Conservation (phyloP, 768 basidiomycete genomes). For the Mrakia hoshinonis region DNA sequence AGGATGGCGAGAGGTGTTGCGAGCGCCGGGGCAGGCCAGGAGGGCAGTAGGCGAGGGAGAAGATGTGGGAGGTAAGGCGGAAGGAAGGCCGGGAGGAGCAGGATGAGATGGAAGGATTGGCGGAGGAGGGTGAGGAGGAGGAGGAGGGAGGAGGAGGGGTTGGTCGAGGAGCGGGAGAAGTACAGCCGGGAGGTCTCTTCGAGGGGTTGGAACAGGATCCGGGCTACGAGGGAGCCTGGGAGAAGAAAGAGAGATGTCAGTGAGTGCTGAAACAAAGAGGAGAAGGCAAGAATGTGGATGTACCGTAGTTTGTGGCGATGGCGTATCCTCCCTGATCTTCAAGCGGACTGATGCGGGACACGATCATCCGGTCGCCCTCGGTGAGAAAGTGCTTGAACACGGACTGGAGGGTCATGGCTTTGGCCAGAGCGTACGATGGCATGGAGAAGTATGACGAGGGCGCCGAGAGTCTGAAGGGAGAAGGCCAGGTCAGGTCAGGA, state of each 20-base stretch:
- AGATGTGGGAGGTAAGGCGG: not conserved
- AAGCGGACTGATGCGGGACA: constrained; percentile 73
- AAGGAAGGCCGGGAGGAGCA: not conserved
- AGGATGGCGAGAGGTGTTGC: constrained; percentile 58
- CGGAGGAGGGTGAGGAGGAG: not conserved
- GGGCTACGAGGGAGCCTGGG: not conserved
- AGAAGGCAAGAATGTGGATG: constrained; percentile 30
- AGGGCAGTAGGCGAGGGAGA: not conserved
- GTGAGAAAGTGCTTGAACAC: constrained; percentile 89
- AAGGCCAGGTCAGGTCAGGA: not conserved
- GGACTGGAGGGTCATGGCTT: constrained; percentile 79
- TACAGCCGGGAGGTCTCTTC: not conserved
- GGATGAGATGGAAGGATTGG: not conserved
- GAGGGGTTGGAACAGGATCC: constrained; percentile 10
- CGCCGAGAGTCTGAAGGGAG: not conserved
- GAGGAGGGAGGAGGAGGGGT: not conserved
- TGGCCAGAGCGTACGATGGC: constrained; percentile 54
- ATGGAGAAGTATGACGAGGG: constrained; percentile 42
- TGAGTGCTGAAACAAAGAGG: too few species aligned
- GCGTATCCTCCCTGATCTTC: constrained; percentile 91
- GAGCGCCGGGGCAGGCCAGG: too few species aligned
- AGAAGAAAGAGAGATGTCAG: not conserved
- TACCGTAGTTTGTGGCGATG: constrained; percentile 90
- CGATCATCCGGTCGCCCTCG: constrained; percentile 84
- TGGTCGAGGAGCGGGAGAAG: not conserved